phyloP scores from a whole-genome alignment of 352 stramenopile genomes.

The Phytophthora meadii region DNA sequence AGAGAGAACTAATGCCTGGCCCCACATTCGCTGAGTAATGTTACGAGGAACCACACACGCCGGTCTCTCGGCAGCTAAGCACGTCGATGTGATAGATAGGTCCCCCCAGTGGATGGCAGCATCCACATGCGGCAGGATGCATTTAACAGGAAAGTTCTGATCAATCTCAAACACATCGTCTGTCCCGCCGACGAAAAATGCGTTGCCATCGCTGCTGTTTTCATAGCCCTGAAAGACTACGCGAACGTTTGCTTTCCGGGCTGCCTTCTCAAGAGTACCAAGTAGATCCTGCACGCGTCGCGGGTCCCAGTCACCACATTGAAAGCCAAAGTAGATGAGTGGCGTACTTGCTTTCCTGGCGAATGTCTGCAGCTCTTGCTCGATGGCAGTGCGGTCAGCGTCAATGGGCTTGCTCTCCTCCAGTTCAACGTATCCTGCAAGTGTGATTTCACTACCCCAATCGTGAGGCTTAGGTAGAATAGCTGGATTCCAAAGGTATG shows the following conservation, averaged over 20 bases:
- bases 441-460: slow-evolving; percentile 62
- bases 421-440: slow-evolving; percentile 63
- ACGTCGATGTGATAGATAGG: slow-evolving; percentile 57
- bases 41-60: slow-evolving; percentile 58
- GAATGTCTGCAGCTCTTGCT: slow-evolving; percentile 36
- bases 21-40: slow-evolving; percentile 59
- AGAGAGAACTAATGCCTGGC: slow-evolving; percentile 52
- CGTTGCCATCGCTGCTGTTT: slow-evolving; percentile 29
- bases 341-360: slow-evolving; percentile 23
- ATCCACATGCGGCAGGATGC: slow-evolving; percentile 47
- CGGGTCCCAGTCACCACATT: slow-evolving; percentile 55
- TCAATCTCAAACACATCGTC: slow-evolving; percentile 59
- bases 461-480: slow-evolving; percentile 69
- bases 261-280: slow-evolving; percentile 52
- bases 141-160: slow-evolving; percentile 42
- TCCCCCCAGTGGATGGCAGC: slow-evolving; percentile 66
- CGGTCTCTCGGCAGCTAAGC: slow-evolving; percentile 52
- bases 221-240: slow-evolving; percentile 71
- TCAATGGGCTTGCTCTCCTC: slow-evolving; percentile 30
- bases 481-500: slow-evolving; percentile 73
- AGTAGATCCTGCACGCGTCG: slow-evolving; percentile 48
- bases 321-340: slow-evolving; percentile 64
- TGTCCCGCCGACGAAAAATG: slow-evolving; percentile 44
- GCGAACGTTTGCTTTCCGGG: slow-evolving; percentile 39
- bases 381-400: slow-evolving; percentile 23